Evolutionary conservation across 441 rosid species (phyloP), one percentile per base, ranked within the genome.

Genomic region (Erodium trifolium): DNA sequence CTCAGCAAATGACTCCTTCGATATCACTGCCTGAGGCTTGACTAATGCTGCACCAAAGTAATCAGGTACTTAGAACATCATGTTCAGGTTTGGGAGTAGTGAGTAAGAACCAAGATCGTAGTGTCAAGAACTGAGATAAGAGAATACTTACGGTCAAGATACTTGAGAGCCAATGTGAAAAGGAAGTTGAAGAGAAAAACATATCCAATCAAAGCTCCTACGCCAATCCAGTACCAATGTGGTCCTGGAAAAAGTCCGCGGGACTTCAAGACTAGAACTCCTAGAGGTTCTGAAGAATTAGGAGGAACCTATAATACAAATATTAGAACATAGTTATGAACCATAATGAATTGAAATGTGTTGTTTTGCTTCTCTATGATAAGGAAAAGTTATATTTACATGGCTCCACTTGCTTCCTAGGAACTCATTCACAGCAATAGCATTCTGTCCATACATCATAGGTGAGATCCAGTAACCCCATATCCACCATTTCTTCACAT

Each of bases 211-310:
- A 68, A 47, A 31, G 87, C 93, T 11, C 85, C 88, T 4, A 81
- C 67, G 68, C 92, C 92, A 11, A 89, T 67, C 97, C 96, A 92
- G 76, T 86, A 89, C 97, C 95, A 89, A 29, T 81, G 72, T 13
- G 83, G 76, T 2, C 81, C 72, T 0, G 81, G 53, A 76, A 83
- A 78, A 72, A 85, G 35, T 13, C 85, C 93, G 1, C 91, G 86
- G 39, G 76, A 67, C 77, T 78, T 71, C 80, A 92, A 31, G 37
- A 85, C 67, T 76, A 49, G 64, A 67, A 84, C 60, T 57, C 97
- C 97, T 59, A 89, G 68, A 49, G 88, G 53, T 10, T 82, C 85
- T 10, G 69, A 69, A 11, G 85, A 72, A 45, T 73, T 65, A 4
- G 67, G 64, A 9, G 70, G 76, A 78, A 77, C 34, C 91, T 83